Base-by-base conservation (phyloP, 495 filamentous ascomycete genomes). In the Aspergillus bertholletiae region DNA sequence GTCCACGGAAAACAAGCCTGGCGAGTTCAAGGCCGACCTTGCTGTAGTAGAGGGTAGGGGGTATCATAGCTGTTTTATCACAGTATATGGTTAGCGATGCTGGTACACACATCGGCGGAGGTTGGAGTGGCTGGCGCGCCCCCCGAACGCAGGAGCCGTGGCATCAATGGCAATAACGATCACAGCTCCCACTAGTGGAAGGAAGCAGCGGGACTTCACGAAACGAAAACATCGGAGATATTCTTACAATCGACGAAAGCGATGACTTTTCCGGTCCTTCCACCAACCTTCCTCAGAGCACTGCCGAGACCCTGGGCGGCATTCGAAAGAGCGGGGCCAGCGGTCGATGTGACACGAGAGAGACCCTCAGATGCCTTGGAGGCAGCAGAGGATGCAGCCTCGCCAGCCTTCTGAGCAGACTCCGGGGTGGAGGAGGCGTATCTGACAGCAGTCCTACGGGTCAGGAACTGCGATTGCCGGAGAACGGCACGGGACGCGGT, bases 1-100 rank as follows among this genome's bases (percentile, higher is more conserved):
- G 90, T 67, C 88, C 87, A 66, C 81, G 82, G 80, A 92, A 90
- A 54, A 97, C 87, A 53, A 97, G 73, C 80, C 87, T 92, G 62
- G 80, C 82, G 45, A 97, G 80, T 78, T 97, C 95, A 55, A 90
- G 67, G 56, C 81, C 91, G 65, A 99, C 94, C 66, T 83, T 87
- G 47, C 86, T 83, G 81, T 97, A 97, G 83, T 96, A 96, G 66
- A 95, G 60, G 59, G 88, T 85, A 40, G 85, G 84, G 57, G 95
- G 95, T 60, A 91, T 85, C 74, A 93, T 78, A 65, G 87, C 94
- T 98, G 65, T 52, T 61, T 44, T 23, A 26, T 26, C 7, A 57
- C 30, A n/a, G 24, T 34, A 27, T 50, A 51, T 40, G 39, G 61
- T 75, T 62, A 75, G 72, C 62, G 50, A 59, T 55, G 60, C 35